A percentile compares a stretch with the other conserved stretches of the same genome.
These are phyloP conservation scores for Dactylorhiza incarnata DNA, from an alignment of 106 monocot species.

Conservation along the genomic window DNA sequence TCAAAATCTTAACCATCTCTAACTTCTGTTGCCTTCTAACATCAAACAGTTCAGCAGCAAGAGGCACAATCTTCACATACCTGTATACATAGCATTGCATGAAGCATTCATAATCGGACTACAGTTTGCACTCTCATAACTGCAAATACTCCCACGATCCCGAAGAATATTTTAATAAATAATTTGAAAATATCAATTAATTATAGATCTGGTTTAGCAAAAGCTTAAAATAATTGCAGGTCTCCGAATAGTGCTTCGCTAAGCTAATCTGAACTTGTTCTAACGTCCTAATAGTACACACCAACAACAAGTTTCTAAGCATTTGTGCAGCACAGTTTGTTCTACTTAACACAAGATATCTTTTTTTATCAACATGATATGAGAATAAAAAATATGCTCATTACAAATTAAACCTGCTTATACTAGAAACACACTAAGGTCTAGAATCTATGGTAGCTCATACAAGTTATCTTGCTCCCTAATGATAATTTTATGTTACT, in stretches of 20 bases:
- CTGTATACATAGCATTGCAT: constrained; percentile 15
- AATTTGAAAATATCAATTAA: background rate
- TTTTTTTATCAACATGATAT: background rate
- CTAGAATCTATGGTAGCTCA: background rate
- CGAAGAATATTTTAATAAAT: background rate
- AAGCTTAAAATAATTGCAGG: background rate
- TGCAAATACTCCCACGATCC: background rate
- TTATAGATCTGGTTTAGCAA: background rate
- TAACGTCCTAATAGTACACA: background rate
- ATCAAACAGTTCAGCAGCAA: constrained; percentile 71
- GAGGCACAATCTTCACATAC: constrained; percentile 71
- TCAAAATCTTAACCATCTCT: constrained; percentile 55
- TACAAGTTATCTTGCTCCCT: background rate
- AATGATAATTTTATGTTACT: background rate
- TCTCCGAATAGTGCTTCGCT: background rate
- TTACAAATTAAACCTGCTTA: background rate
- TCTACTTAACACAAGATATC: too few relatives aligned
- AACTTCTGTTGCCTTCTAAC: constrained; percentile 58
- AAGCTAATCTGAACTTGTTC: background rate
- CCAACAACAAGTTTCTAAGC: background rate
- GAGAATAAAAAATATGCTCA: background rate
- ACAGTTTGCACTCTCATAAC: background rate
- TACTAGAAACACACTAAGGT: background rate
- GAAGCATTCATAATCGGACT: background rate
- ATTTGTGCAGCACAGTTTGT: too few relatives aligned